These are phyloP conservation scores for Astrothelium subdiscretum DNA, from an alignment of 495 filamentous ascomycete species.

Conservation along the genomic window DNA sequence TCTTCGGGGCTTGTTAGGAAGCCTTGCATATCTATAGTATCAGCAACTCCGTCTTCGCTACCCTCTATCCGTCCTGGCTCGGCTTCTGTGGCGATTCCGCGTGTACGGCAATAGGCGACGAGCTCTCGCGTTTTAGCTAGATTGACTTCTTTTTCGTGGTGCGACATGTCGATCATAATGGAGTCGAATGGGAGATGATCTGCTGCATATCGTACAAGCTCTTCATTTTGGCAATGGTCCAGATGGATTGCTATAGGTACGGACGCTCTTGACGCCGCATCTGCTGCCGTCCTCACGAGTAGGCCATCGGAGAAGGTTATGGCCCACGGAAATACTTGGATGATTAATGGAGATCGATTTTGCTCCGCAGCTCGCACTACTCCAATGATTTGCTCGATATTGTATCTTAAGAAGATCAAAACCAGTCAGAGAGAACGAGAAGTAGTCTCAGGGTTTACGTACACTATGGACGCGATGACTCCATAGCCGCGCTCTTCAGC, in stretches of 20 bases:
- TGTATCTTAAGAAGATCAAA: slow-evolving; percentile 10
- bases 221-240: slow-evolving; percentile 18
- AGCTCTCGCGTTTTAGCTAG: slow-evolving; percentile 16
- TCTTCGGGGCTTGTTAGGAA: slow-evolving; percentile 20
- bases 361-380: slow-evolving; percentile 10
- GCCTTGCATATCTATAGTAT: slow-evolving; percentile 20
- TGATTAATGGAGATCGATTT: slow-evolving; percentile 10
- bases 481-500: slow-evolving; percentile 10
- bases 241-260: slow-evolving; percentile 20
- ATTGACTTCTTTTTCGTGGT: slow-evolving; percentile 23
- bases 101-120: slow-evolving; percentile 17
- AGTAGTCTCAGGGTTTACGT: background rate
- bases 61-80: slow-evolving; percentile 23
- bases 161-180: slow-evolving; percentile 25
- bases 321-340: slow-evolving; percentile 13
- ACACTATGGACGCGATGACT: slow-evolving; percentile 7
- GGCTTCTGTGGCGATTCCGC: slow-evolving; percentile 22
- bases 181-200: slow-evolving; percentile 14
- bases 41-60: slow-evolving; percentile 21
- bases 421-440: background rate
- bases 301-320: slow-evolving; percentile 13
- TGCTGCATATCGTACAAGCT: slow-evolving; percentile 14
- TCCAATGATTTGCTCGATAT: slow-evolving; percentile 14
- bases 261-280: slow-evolving; percentile 12
- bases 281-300: slow-evolving; percentile 14